Evolutionary conservation across 108 stramenopile genomes (phyloP).

Genomic region (Phaeodactylum tricornutum): DNA sequence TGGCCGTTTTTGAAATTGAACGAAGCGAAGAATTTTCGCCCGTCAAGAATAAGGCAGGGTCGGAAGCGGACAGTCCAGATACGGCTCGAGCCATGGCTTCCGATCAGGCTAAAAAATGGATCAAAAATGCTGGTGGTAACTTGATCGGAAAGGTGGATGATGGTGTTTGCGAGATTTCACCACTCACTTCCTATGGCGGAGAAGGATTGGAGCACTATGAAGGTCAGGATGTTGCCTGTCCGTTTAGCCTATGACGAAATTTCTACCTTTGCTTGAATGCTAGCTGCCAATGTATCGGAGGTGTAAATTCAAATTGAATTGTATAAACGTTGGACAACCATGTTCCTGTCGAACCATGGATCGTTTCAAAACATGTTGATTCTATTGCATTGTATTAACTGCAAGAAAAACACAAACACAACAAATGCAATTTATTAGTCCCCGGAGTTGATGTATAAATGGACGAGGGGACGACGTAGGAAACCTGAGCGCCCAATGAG

Average conservation of each 20-base stretch:
- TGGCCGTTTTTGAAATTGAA: conserved; percentile 87
- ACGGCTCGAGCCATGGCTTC: conserved; percentile 64
- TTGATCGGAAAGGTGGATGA: conserved; percentile 25
- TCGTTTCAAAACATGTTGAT: too few species aligned
- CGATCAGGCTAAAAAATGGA: conserved; percentile 56
- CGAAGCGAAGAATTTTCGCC: conserved; percentile 94
- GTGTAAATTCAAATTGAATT: too few species aligned
- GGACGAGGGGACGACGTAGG: too few species aligned
- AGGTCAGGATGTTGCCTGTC: conserved; percentile 47
- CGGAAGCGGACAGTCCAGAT: conserved; percentile 66
- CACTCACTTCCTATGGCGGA: conserved; percentile 65
- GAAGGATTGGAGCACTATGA: conserved; percentile 61
- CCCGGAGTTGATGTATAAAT: too few species aligned
- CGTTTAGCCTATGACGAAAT: conserved; percentile 62
- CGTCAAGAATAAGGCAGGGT: conserved; percentile 90
- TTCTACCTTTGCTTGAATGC: too few species aligned
- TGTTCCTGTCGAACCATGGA: too few species aligned
- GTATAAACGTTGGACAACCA: too few species aligned
- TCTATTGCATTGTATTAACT: too few species aligned
- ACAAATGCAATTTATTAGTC: too few species aligned
- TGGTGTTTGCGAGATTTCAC: conserved; percentile 56
- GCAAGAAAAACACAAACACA: too few species aligned
- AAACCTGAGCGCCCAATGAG: too few species aligned
- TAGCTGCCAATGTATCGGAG: too few species aligned
- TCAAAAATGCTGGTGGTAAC: conserved; percentile 47